phyloP scores from a whole-genome alignment of 2,329 filamentous ascomycete genomes.

The Botrytis byssoidea region DNA sequence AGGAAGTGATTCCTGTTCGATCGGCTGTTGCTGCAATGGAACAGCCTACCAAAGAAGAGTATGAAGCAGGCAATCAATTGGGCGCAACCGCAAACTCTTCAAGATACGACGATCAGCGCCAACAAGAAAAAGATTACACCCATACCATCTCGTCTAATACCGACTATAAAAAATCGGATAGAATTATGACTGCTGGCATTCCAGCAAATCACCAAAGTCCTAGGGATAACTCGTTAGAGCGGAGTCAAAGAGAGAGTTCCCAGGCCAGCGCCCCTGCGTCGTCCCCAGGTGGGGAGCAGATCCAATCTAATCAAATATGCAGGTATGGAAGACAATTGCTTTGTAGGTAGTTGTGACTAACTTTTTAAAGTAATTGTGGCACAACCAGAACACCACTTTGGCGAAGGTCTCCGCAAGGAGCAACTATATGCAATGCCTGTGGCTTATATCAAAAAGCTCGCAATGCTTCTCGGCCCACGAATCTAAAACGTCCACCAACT shows the following conservation, averaged over 20 bases:
- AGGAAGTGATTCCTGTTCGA: constrained; percentile 30
- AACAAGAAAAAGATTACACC: constrained; percentile 20
- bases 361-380: constrained; percentile 75
- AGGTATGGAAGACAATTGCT: constrained; percentile 53
- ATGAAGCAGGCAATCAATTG: constrained; percentile 32
- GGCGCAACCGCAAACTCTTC: constrained; percentile 29
- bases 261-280: constrained; percentile 16
- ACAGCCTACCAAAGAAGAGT: constrained; percentile 32
- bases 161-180: constrained; percentile 26
- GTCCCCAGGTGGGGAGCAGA: constrained; percentile 18
- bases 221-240: constrained; percentile 28
- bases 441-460: constrained; percentile 92
- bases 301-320: constrained; percentile 64
- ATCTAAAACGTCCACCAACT: constrained; percentile 73
- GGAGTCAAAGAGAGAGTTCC: constrained; percentile 28
- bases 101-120: constrained; percentile 17
- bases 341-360: constrained; percentile 23
- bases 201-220: constrained; percentile 25
- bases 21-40: constrained; percentile 27
- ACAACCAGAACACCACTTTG: constrained; percentile 93
- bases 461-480: constrained; percentile 87
- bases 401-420: constrained; percentile 87
- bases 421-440: constrained; percentile 97
- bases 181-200: constrained; percentile 25
- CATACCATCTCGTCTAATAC: constrained; percentile 26